Percentiles rank a stretch among this genome's conserved stretches.
These are phyloP conservation scores for Xylariaceae sp. DNA, from an alignment of 2,329 filamentous ascomycete species.

Conservation along the genomic window DNA sequence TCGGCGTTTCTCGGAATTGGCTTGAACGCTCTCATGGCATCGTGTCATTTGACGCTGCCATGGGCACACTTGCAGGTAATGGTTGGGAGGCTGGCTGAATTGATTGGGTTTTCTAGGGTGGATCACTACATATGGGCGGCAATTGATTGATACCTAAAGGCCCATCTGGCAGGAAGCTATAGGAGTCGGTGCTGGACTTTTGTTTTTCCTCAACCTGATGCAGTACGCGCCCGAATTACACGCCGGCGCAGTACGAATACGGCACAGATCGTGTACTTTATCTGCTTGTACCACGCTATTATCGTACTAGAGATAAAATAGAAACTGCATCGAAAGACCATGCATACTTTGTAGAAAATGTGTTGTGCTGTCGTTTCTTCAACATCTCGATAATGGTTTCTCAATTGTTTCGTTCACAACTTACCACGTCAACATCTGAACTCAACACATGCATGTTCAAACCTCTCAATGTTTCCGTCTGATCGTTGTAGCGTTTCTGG, in stretches of 20 bases:
- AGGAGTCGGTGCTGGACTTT: slow-evolving; percentile 10
- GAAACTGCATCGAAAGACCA: background rate
- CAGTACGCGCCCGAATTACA: slow-evolving; percentile 22
- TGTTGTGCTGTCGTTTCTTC: slow-evolving; percentile 1
- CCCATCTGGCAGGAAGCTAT: slow-evolving; percentile 16
- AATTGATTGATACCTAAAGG: slow-evolving; percentile 30
- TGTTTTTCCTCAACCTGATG: slow-evolving; percentile 10
- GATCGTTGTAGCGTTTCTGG: slow-evolving; percentile 13
- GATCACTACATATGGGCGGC: slow-evolving; percentile 25
- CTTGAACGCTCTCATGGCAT: slow-evolving; percentile 7
- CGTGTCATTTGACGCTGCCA: slow-evolving; percentile 12
- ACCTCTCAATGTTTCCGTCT: slow-evolving; percentile 26
- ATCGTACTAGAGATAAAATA: slow-evolving; percentile 13
- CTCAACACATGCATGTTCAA: background rate
- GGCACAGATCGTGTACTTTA: slow-evolving; percentile 20
- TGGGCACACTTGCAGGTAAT: slow-evolving; percentile 10
- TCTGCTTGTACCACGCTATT: slow-evolving; percentile 13
- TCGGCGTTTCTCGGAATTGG: slow-evolving; percentile 26
- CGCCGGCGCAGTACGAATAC: slow-evolving; percentile 19
- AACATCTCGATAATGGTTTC: background rate
- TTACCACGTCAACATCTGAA: background rate
- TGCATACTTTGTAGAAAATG: background rate
- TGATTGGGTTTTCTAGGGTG: slow-evolving; percentile 15
- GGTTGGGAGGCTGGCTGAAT: slow-evolving; percentile 19
- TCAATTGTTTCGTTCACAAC: slow-evolving; percentile 1